Evolutionary conservation across 352 stramenopile species (phyloP).

Genomic region (Phytophthora gonapodyides): DNA sequence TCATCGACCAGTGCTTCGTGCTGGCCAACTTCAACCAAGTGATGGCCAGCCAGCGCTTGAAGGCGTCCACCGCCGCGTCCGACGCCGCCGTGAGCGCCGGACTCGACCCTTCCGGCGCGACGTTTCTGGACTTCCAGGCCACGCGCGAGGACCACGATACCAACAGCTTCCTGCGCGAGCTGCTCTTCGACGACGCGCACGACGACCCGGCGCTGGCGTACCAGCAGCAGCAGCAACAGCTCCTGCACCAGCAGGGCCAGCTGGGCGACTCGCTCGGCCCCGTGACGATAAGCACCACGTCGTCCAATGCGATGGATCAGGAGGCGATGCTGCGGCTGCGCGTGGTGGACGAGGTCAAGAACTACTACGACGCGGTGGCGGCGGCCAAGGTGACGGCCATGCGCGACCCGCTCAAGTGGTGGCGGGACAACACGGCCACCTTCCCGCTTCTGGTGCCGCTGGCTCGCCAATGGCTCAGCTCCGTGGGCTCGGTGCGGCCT

Average conservation of each 20-base stretch:
- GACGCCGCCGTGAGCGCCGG: slow-evolving; percentile 9
- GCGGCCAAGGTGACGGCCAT: slow-evolving; percentile 41
- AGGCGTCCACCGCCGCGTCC: slow-evolving; percentile 12
- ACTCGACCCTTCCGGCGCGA: slow-evolving; percentile 28
- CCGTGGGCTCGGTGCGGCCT: slow-evolving; percentile 45
- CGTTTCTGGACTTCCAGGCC: slow-evolving; percentile 48
- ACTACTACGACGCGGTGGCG: slow-evolving; percentile 48
- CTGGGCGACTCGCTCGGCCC: slow-evolving; percentile 19
- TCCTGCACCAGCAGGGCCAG: slow-evolving; percentile 31
- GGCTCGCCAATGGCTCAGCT: slow-evolving; percentile 52
- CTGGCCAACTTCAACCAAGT: slow-evolving; percentile 46
- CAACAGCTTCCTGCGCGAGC: slow-evolving; percentile 49
- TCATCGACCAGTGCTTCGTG: slow-evolving; percentile 47
- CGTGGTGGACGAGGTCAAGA: slow-evolving; percentile 43
- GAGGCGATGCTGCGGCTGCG: slow-evolving; percentile 37
- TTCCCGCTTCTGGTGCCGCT: slow-evolving; percentile 49
- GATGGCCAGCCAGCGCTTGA: slow-evolving; percentile 43
- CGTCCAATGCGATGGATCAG: slow-evolving; percentile 32
- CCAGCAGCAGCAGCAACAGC: slow-evolving; percentile 43
- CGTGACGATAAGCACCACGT: slow-evolving; percentile 11
- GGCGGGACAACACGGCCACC: slow-evolving; percentile 38
- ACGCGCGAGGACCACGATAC: slow-evolving; percentile 53
- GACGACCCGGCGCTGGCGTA: slow-evolving; percentile 39
- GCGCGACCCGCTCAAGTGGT: slow-evolving; percentile 52
- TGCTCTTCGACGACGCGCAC: slow-evolving; percentile 52